Base-by-base conservation (phyloP, 2,329 filamentous ascomycete species). In the Trichoderma semiorbis region DNA sequence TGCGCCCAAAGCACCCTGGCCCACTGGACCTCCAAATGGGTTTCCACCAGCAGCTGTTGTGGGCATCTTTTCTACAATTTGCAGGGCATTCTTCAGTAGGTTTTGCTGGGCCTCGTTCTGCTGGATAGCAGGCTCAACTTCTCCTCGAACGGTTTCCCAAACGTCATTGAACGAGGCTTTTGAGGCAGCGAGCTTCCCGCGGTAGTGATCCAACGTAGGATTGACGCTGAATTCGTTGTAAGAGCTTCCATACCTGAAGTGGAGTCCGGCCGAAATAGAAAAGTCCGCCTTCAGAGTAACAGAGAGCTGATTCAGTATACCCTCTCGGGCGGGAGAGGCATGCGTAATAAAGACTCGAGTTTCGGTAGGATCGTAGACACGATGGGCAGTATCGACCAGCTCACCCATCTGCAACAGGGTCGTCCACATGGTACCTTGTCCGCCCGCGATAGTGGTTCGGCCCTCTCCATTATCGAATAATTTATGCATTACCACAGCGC, bases 211-310 rank as follows among this genome's bases (percentile, higher is more conserved):
- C 70, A 99, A 87, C 0, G 95, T 98, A 3, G 96, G 97, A 81
- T 99, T 99, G 79, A 99, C 96, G 75, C 95, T 98, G 84, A 99
- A 99, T 81, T 99, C 97, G 83, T 99, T 99, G 87, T 99, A 99
- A 1, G 97, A 99, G 82, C 95, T 98, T 75, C 97, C 96, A 77
- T 99, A 99, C 75, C 96, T 90, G 90, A 99, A 99, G 83, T 99
- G 96, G 32, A 99, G 90, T 78, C 96, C 96, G 64, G 96, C 96
- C 12, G 96, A 99, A 78, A 99, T 92, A 28, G 96, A 99, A 83
- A 99, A 99, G 81, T 99, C 96, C 39, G 96, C 95, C 84, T 99
- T 99, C 68, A 99, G 88, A 1, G 94, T 97, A 66, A 99, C 96
- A 3, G 96, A 98, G 18, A 99, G 91, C 85, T 99, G 96, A 83